phyloP scores from a whole-genome alignment of 257 asterid species.

The Sherardia arvensis region DNA sequence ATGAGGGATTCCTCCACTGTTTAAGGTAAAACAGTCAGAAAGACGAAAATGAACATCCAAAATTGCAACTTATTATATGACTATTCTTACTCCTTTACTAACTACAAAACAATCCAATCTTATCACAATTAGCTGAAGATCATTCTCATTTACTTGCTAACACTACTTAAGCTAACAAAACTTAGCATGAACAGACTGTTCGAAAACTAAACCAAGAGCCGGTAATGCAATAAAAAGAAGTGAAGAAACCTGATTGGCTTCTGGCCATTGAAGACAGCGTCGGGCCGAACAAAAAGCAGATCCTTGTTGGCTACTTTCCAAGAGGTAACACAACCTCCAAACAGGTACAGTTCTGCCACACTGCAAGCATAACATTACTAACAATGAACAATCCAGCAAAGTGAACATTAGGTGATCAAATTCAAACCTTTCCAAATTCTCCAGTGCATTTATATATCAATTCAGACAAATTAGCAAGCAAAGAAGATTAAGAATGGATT shows the following conservation, averaged over 20 bases:
- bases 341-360: constrained; percentile 86
- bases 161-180: not conserved
- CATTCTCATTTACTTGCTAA: not conserved
- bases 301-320: constrained; percentile 88
- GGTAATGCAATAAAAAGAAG: constrained; percentile 7
- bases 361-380: constrained; percentile 29
- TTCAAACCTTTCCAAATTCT: not conserved
- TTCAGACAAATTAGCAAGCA: not conserved
- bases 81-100: not conserved
- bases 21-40: constrained; percentile 17
- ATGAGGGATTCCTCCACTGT: constrained; percentile 97
- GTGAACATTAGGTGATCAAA: not conserved
- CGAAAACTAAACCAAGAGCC: not conserved
- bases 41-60: not conserved
- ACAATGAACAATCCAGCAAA: not conserved
- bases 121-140: not conserved
- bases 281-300: constrained; percentile 96
- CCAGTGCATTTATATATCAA: not conserved
- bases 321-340: constrained; percentile 93
- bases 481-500: constrained; percentile 1
- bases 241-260: constrained; percentile 80
- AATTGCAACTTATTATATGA: not conserved
- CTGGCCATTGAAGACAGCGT: constrained; percentile 89
- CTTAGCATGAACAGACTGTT: too few relatives aligned
- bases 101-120: not conserved